Evolutionary conservation across 2,329 filamentous ascomycete species (phyloP).

Genomic region (Pseudocercospora musae): DNA sequence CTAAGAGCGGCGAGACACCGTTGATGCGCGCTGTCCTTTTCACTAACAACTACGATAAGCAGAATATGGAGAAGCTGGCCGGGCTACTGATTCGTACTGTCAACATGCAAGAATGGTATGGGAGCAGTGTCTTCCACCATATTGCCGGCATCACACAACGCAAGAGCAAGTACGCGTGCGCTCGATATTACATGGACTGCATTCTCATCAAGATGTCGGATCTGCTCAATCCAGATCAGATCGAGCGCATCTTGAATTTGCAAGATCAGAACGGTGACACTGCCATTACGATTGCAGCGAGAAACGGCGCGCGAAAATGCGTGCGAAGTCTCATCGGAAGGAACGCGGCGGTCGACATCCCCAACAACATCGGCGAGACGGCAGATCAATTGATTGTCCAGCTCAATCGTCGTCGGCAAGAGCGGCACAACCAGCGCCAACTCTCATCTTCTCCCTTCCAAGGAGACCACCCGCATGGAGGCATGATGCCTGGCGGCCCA

Average conservation of each 20-base stretch:
- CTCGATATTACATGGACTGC: constrained; percentile 88
- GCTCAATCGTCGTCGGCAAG: constrained; percentile 65
- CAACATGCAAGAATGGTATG: constrained; percentile 71
- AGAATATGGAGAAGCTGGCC: constrained; percentile 81
- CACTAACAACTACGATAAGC: constrained; percentile 94
- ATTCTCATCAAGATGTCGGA: constrained; percentile 84
- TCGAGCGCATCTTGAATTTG: constrained; percentile 74
- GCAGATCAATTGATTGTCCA: constrained; percentile 79
- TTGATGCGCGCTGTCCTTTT: constrained; percentile 94
- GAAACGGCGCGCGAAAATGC: constrained; percentile 78
- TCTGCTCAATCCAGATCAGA: constrained; percentile 68
- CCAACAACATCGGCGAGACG: constrained; percentile 76
- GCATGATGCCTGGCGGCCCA: constrained; percentile 25
- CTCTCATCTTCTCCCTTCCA: constrained; percentile 67
- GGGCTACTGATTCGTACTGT: constrained; percentile 81
- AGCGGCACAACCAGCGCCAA: constrained; percentile 57
- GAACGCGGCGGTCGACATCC: constrained; percentile 77
- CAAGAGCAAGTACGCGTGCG: constrained; percentile 81
- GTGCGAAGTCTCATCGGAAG: constrained; percentile 66
- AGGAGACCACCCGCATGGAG: constrained; percentile 19
- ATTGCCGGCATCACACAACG: constrained; percentile 84
- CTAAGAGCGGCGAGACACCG: constrained; percentile 70
- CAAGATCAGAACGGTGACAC: constrained; percentile 89
- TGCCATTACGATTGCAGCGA: constrained; percentile 79
- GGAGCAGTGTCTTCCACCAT: constrained; percentile 89